A percentile compares a stretch with the other conserved stretches of the same genome.
Evolutionary conservation across 768 basidiomycete genomes (phyloP).

Genomic region (Boletus reticuloceps): DNA sequence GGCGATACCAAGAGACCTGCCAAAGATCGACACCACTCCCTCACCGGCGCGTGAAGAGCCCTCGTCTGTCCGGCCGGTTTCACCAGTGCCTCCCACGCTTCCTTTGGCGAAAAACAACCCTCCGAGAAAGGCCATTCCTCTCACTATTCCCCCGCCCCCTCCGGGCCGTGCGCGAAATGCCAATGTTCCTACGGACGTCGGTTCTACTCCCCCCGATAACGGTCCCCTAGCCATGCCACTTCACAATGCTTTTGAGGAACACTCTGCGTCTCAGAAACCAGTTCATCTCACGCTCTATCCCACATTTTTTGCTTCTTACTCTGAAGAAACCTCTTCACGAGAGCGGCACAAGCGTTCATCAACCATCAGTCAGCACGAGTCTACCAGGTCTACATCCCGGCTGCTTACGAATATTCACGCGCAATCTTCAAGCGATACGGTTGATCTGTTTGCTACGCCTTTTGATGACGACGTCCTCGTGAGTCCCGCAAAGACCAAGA

Average conservation of each 20-base stretch:
- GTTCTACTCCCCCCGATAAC: slow-evolving; percentile 19
- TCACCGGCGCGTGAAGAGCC: slow-evolving; percentile 25
- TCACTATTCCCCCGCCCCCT: slow-evolving; percentile 31
- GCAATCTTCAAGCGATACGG: slow-evolving; percentile 32
- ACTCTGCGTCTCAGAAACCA: slow-evolving; percentile 13
- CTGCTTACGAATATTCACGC: slow-evolving; percentile 44
- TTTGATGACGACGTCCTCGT: slow-evolving; percentile 69
- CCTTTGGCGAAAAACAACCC: slow-evolving; percentile 26
- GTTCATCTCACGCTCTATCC: slow-evolving; percentile 17
- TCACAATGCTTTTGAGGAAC: slow-evolving; percentile 39
- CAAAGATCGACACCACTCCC: slow-evolving; percentile 29
- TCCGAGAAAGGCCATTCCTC: slow-evolving; percentile 35
- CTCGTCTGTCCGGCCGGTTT: slow-evolving; percentile 30
- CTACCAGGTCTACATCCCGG: slow-evolving; percentile 40
- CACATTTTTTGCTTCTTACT: slow-evolving; percentile 9
- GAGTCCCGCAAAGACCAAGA: slow-evolving; percentile 36
- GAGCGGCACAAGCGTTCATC: slow-evolving; percentile 22
- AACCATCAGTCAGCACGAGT: slow-evolving; percentile 18
- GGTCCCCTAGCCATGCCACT: slow-evolving; percentile 39
- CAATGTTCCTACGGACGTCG: slow-evolving; percentile 38
- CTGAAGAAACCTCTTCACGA: too few relatives aligned
- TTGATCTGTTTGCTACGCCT: slow-evolving; percentile 69
- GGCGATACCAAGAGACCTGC: slow-evolving; percentile 23
- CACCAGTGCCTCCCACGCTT: slow-evolving; percentile 26
- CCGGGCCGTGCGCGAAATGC: slow-evolving; percentile 29